A percentile compares a stretch with the other conserved stretches of the same genome.
phyloP scores from a whole-genome alignment of 495 filamentous ascomycete genomes.

The Aspergillus homomorphus region DNA sequence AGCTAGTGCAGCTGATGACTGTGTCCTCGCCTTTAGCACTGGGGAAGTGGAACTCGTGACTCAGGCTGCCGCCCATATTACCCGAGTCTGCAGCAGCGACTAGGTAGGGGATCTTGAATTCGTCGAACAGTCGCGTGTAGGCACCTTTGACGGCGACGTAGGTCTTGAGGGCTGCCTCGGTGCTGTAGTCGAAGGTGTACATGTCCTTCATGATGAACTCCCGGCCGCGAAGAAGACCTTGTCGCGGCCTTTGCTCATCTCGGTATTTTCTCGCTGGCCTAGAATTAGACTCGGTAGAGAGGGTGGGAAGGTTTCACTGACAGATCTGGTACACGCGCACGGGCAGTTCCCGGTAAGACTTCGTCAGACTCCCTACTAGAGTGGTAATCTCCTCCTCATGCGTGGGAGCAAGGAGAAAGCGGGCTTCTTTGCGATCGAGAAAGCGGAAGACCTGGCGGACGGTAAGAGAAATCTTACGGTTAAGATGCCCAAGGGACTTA shows the following conservation, averaged over 20 bases:
- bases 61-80: constrained; percentile 89
- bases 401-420: constrained; percentile 81
- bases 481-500: constrained; percentile 25
- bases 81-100: constrained; percentile 89
- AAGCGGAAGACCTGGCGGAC: constrained; percentile 75
- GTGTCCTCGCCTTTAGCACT: constrained; percentile 82
- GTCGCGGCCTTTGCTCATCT: constrained; percentile 83
- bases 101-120: constrained; percentile 78
- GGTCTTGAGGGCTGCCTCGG: constrained; percentile 65
- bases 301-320: constrained; percentile 32
- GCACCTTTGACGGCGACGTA: constrained; percentile 68
- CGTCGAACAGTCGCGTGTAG: constrained; percentile 73
- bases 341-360: constrained; percentile 84
- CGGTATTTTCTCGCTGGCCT: constrained; percentile 82
- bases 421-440: constrained; percentile 70
- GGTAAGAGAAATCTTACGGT: constrained; percentile 13
- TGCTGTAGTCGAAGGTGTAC: constrained; percentile 83
- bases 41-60: constrained; percentile 90
- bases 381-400: constrained; percentile 96
- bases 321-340: constrained; percentile 88
- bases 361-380: constrained; percentile 67
- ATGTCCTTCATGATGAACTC: constrained; percentile 99
- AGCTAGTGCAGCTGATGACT: constrained; percentile 69
- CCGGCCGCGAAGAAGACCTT: constrained; percentile 83
- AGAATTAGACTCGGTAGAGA: constrained; percentile 9